phyloP scores from a whole-genome alignment of 108 stramenopile genomes.

The Stephanodiscus triporus region DNA sequence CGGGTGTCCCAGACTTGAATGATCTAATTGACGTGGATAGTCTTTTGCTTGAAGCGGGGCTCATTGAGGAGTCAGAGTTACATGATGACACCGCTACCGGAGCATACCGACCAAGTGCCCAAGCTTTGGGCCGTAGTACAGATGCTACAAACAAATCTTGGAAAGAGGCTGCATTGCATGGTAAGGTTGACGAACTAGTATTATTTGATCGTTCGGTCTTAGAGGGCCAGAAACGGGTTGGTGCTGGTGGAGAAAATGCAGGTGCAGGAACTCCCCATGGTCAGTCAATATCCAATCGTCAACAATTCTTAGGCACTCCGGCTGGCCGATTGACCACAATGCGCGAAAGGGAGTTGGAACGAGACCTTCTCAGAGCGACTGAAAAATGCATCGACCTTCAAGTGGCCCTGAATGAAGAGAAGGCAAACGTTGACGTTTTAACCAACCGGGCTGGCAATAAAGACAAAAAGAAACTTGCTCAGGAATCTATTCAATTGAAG shows the following conservation, averaged over 20 bases:
- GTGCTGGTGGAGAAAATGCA: constrained; percentile 32
- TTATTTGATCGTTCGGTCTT: constrained; percentile 36
- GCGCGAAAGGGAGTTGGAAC: constrained; percentile 75
- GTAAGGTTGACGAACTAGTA: constrained; percentile 44
- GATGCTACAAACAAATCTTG: constrained; percentile 49
- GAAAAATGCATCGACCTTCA: constrained; percentile 76
- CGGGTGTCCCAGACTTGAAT: constrained; percentile 74
- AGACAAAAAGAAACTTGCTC: constrained; percentile 68
- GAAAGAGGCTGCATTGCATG: constrained; percentile 49
- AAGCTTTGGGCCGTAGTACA: constrained; percentile 47
- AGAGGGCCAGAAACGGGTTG: constrained; percentile 2
- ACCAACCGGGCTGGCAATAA: constrained; percentile 56
- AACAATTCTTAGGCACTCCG: constrained; percentile 70
- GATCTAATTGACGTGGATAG: constrained; percentile 83
- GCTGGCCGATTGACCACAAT: constrained; percentile 65
- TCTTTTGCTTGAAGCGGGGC: constrained; percentile 79
- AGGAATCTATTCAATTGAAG: constrained; percentile 67
- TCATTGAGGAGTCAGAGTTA: constrained; percentile 81
- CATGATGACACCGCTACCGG: constrained; percentile 61
- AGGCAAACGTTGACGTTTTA: constrained; percentile 78
- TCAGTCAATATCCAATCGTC: constrained; percentile 60
- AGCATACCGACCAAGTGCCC: constrained; percentile 56
- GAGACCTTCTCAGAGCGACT: constrained; percentile 68
- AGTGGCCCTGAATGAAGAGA: constrained; percentile 77
- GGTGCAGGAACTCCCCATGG: constrained; percentile 27